Percentiles rank a stretch among this genome's conserved stretches.
These are phyloP conservation scores for Botrytis hyacinthi DNA, from an alignment of 2,329 filamentous ascomycete genomes.

Conservation along the genomic window DNA sequence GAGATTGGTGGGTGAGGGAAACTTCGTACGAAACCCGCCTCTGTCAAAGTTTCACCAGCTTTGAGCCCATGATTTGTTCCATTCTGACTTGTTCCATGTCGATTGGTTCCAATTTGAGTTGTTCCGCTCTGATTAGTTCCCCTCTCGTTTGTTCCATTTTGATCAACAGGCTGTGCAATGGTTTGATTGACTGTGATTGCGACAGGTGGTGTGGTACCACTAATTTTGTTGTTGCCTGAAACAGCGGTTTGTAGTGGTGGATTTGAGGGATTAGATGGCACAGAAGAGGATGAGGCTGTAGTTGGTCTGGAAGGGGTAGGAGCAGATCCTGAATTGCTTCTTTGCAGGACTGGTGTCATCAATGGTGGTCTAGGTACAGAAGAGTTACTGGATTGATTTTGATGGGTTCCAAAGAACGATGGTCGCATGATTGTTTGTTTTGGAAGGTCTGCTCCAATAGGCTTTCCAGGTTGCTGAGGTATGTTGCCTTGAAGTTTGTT, in stretches of 20 bases:
- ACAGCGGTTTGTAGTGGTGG: slow-evolving; percentile 23
- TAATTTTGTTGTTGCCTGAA: background rate
- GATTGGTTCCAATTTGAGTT: background rate
- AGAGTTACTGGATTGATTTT: slow-evolving; percentile 27
- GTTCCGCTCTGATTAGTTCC: background rate
- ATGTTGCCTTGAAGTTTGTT: slow-evolving; percentile 26
- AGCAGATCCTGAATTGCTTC: slow-evolving; percentile 31
- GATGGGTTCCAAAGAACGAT: slow-evolving; percentile 31
- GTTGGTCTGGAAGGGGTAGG: slow-evolving; percentile 26
- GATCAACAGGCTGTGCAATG: slow-evolving; percentile 9
- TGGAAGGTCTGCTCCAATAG: slow-evolving; percentile 27
- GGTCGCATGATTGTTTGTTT: slow-evolving; percentile 34
- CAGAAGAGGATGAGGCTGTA: slow-evolving; percentile 31
- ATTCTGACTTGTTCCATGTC: background rate
- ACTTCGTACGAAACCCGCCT: slow-evolving; percentile 15
- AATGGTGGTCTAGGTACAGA: slow-evolving; percentile 37
- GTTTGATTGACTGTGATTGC: background rate
- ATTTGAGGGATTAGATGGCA: background rate
- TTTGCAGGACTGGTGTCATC: slow-evolving; percentile 30
- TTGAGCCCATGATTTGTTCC: slow-evolving; percentile 5
- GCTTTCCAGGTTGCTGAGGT: slow-evolving; percentile 26
- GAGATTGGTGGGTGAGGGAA: slow-evolving; percentile 12
- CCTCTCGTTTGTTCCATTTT: background rate
- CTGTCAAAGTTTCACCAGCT: slow-evolving; percentile 12
- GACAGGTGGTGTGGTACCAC: slow-evolving; percentile 2